Evolutionary conservation across 2,329 filamentous ascomycete genomes (phyloP).

Genomic region (Colletotrichum sp.): DNA sequence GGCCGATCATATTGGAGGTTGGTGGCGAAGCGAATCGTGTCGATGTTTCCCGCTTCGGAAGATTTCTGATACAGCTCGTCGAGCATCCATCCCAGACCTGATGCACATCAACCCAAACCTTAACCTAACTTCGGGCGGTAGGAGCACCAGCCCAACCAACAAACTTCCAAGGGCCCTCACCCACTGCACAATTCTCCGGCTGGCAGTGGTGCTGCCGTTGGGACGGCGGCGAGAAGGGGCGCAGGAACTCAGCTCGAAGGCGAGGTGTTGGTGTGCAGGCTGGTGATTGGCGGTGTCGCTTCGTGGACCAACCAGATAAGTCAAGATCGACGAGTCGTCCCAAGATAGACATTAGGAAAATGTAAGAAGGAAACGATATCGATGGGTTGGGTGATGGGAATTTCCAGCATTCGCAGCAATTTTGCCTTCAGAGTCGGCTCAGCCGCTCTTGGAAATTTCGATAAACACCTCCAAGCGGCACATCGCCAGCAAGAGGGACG

Average conservation of each 20-base stretch:
- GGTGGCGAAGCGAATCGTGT: conserved; percentile 6
- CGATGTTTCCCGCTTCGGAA: background rate
- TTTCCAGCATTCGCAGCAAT: background rate
- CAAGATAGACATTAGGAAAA: background rate
- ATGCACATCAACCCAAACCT: conserved; percentile 1
- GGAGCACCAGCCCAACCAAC: background rate
- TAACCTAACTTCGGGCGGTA: background rate
- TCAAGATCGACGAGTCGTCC: background rate
- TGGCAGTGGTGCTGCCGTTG: background rate
- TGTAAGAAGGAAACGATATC: background rate
- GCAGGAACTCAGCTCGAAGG: background rate
- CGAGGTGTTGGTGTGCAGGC: background rate
- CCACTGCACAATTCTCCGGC: background rate
- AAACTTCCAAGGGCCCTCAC: background rate
- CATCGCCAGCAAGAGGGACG: background rate
- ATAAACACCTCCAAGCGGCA: background rate
- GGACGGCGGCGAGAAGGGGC: background rate
- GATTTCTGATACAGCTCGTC: background rate
- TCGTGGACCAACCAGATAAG: background rate
- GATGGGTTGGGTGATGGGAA: background rate
- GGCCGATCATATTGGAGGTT: background rate
- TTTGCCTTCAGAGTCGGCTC: background rate
- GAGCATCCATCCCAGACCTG: background rate
- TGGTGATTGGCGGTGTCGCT: background rate
- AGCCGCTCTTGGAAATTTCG: background rate